Evolutionary conservation across 306 rosid species (phyloP).

Genomic region (Quercus cerris): DNA sequence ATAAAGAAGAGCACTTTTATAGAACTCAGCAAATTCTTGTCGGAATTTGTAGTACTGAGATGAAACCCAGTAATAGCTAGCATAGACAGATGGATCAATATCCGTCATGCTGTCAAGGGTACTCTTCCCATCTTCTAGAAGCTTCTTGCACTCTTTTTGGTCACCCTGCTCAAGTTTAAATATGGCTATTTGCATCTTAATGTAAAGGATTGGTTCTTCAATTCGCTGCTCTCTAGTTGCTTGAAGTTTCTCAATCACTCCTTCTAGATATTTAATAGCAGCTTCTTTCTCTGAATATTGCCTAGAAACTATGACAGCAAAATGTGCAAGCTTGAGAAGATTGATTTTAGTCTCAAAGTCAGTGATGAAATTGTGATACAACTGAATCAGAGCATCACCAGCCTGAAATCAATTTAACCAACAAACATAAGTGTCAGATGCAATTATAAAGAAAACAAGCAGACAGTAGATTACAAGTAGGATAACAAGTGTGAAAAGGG

Average conservation of each 20-base stretch:
- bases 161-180: slow-evolving; percentile 87
- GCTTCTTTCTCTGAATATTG: slow-evolving; percentile 95
- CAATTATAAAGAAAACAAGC: neutral
- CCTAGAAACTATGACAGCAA: slow-evolving; percentile 95
- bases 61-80: slow-evolving; percentile 94
- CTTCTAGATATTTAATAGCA: slow-evolving; percentile 82
- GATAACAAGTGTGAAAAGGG: neutral
- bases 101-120: slow-evolving; percentile 98
- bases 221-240: slow-evolving; percentile 88
- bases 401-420: slow-evolving; percentile 56
- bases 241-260: slow-evolving; percentile 85
- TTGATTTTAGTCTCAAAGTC: slow-evolving; percentile 98
- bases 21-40: slow-evolving; percentile 97
- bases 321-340: slow-evolving; percentile 98
- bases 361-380: slow-evolving; percentile 94
- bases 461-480: neutral
- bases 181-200: slow-evolving; percentile 86
- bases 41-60: slow-evolving; percentile 82
- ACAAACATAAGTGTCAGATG: slow-evolving; percentile 2
- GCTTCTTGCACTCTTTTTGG: slow-evolving; percentile 88
- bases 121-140: slow-evolving; percentile 89
- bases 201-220: slow-evolving; percentile 87
- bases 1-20: slow-evolving; percentile 97
- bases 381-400: slow-evolving; percentile 93
- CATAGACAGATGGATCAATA: slow-evolving; percentile 95